phyloP scores from a whole-genome alignment of 1,139 yeast species.

The Geotrichum europaeum region DNA sequence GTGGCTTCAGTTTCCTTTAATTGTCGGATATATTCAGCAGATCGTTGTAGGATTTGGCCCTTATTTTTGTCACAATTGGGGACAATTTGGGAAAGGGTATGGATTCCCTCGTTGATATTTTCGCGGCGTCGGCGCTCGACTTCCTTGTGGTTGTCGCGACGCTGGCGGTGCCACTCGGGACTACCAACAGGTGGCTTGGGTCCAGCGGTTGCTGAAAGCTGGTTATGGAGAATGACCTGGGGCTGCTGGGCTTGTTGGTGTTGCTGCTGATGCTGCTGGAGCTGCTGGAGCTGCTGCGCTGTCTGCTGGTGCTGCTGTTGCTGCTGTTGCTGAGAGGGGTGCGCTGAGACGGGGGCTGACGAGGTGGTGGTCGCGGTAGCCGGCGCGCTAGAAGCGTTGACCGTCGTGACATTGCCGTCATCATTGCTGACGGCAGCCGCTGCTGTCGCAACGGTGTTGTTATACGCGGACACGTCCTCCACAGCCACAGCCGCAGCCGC shows the following conservation, averaged over 20 bases:
- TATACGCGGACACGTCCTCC: not conserved
- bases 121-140: conserved; percentile 96
- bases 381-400: not conserved
- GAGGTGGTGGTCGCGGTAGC: not conserved
- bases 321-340: not conserved
- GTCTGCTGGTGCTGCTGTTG: not conserved
- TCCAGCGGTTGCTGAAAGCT: not conserved
- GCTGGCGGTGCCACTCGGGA: conserved; percentile 81
- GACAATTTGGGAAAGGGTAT: conserved; percentile 70
- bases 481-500: not conserved
- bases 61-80: conserved; percentile 90
- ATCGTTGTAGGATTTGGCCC: conserved; percentile 79
- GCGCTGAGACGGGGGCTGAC: not conserved
- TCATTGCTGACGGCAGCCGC: conserved; percentile 7
- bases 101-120: conserved; percentile 82
- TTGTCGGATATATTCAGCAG: conserved; percentile 83
- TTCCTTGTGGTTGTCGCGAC: conserved; percentile 92
- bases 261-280: not conserved
- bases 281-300: not conserved
- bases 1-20: conserved; percentile 83
- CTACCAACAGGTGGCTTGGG: conserved; percentile 47
- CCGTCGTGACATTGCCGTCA: not conserved
- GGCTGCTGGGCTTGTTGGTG: not conserved
- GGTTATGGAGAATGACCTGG: conserved; percentile 4
- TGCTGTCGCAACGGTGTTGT: conserved; percentile 8